phyloP scores from a whole-genome alignment of 768 basidiomycete species.

The Cyclocybe aegerita region DNA sequence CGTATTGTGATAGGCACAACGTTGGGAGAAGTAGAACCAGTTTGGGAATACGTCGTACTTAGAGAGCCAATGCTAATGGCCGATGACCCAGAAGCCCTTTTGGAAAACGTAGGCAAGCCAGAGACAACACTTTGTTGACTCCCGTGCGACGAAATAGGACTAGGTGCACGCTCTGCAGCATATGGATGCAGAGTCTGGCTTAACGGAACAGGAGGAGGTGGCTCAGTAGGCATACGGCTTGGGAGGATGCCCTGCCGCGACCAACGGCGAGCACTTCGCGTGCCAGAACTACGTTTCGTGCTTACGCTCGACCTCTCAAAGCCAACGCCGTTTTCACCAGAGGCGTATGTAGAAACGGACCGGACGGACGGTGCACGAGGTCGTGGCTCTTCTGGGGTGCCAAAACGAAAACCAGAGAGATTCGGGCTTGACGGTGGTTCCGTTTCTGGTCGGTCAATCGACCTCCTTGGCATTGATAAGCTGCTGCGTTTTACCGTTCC shows the following conservation, averaged over 20 bases:
- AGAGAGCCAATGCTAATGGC: constrained; percentile 41
- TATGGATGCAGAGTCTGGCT: constrained; percentile 29
- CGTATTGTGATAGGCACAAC: constrained; percentile 11
- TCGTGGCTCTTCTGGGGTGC: constrained; percentile 34
- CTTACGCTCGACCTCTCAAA: constrained; percentile 38
- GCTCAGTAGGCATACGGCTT: constrained; percentile 53
- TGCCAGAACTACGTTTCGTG: constrained; percentile 30
- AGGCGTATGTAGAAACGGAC: constrained; percentile 46
- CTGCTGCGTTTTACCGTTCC: constrained; percentile 15
- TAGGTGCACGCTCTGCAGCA: constrained; percentile 31
- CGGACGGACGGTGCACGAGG: constrained; percentile 41
- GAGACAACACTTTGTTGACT: constrained; percentile 46
- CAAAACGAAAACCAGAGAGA: constrained; percentile 29
- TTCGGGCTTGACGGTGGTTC: constrained; percentile 26
- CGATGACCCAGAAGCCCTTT: constrained; percentile 53
- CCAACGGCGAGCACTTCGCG: constrained; percentile 46
- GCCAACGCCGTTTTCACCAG: constrained; percentile 32
- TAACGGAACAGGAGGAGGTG: constrained; percentile 49
- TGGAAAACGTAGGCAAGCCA: constrained; percentile 49
- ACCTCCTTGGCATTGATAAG: constrained; percentile 14
- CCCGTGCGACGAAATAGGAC: constrained; percentile 35
- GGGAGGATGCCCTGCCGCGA: constrained; percentile 53
- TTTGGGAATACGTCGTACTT: constrained; percentile 40
- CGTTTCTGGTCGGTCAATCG: constrained; percentile 19
- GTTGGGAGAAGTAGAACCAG: constrained; percentile 9